Evolutionary conservation across 2,329 filamentous ascomycete species (phyloP), one percentile per base, ranked within the genome.

Genomic region (Eurotiales sp.): DNA sequence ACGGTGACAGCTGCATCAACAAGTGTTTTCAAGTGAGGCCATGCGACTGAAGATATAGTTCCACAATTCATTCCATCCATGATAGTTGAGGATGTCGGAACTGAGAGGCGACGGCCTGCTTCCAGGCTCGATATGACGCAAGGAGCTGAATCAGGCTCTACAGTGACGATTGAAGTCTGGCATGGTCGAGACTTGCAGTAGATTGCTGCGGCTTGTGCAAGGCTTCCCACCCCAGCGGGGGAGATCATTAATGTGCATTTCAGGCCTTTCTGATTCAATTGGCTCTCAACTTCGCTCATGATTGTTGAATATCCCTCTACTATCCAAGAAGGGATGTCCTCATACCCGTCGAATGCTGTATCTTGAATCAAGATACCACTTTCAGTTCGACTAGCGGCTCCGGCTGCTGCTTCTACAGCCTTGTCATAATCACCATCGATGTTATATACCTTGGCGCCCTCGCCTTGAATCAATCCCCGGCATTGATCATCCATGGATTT

Each of bases 221-320:
- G 78, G 4, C 83, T 87, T 0, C 88, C 88, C 0, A 88, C 87
- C 0, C 88, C 88, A 1, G 87, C 84, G 0, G 87, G 85, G 0
- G 79, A 78, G 12, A 92, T 65, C 25, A 84, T 76, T 8, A 81
- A 68, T n/a, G n/a, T n/a, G n/a, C n/a, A n/a, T 0, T 72, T 78
- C 5, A 77, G 72, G 4, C 61, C 56, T 0, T 72, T 58, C 1
- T 61, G 65, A 0, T 71, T 57, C 8, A 85, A 61, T 61, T 91
- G 86, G 17, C 73, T 64, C 45, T 90, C 85, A 0, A 82, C 72
- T 61, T 93, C 88, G 3, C 69, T 64, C 55, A 91, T 72, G 78
- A 91, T 85, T 0, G 87, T 90, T 4, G 75, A 76, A 60, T 92
- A 93, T 0, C 88, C 88, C 54, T 92, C 83, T 0, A 90, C 85